Evolutionary conservation across 2,329 filamentous ascomycete genomes (phyloP).

Genomic region (Graphilbum sp.): DNA sequence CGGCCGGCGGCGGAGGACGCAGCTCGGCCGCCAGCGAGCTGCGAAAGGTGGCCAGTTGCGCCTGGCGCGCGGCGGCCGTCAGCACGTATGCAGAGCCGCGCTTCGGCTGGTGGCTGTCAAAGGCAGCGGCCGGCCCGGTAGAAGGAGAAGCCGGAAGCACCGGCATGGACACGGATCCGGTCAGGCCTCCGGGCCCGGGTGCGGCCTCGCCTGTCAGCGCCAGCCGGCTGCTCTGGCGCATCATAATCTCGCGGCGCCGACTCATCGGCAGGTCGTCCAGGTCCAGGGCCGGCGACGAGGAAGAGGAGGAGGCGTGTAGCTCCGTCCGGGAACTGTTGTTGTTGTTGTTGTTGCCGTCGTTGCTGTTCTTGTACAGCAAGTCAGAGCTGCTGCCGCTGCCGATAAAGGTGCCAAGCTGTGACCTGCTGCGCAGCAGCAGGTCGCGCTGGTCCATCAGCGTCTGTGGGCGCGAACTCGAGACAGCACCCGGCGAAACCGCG

Average conservation of each 20-base stretch:
- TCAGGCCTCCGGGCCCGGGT: not conserved
- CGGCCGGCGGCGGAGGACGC: slow-evolving; percentile 14
- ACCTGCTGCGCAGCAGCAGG: slow-evolving; percentile 34
- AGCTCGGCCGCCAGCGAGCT: slow-evolving; percentile 48
- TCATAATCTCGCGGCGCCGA: slow-evolving; percentile 44
- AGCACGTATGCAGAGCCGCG: slow-evolving; percentile 24
- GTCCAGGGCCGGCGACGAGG: slow-evolving; percentile 19
- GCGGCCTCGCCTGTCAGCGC: slow-evolving; percentile 10
- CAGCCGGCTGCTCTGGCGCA: slow-evolving; percentile 34
- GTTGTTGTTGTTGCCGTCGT: too few relatives aligned
- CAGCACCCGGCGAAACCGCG: slow-evolving; percentile 20
- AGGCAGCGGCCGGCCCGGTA: slow-evolving; percentile 17
- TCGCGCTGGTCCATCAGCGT: slow-evolving; percentile 41
- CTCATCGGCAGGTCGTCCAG: slow-evolving; percentile 57
- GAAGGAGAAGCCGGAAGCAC: not conserved
- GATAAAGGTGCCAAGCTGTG: slow-evolving; percentile 21
- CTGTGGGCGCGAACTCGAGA: slow-evolving; percentile 34
- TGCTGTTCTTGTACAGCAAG: not conserved
- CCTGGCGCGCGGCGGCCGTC: slow-evolving; percentile 30
- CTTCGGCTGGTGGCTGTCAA: slow-evolving; percentile 39
- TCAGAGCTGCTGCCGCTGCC: slow-evolving; percentile 7
- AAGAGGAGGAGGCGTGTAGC: too few relatives aligned
- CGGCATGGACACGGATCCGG: not conserved
- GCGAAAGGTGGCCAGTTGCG: slow-evolving; percentile 50
- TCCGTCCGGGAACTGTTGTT: too few relatives aligned